A percentile compares a stretch with the other conserved stretches of the same genome.
These are phyloP conservation scores for Heliamphora exappendiculata DNA, from an alignment of 148 eudicot genomes.

Conservation along the genomic window DNA sequence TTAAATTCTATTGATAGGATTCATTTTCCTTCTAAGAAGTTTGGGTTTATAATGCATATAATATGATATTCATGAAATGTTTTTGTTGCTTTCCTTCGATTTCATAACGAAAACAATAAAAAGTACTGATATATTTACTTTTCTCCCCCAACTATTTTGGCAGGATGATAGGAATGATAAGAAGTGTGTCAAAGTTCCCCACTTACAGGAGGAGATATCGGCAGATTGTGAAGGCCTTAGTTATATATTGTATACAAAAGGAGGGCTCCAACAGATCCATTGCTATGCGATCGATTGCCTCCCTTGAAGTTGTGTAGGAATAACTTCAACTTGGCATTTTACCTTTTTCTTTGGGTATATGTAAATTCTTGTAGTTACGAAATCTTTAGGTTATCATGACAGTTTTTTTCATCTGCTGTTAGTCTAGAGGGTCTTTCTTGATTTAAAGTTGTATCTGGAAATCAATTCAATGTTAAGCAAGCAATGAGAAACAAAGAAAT, in stretches of 20 bases:
- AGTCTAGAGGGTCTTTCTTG: background rate
- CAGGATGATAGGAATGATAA: slow-evolving; percentile 34
- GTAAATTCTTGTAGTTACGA: background rate
- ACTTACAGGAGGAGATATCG: slow-evolving; percentile 69
- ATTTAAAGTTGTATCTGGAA: background rate
- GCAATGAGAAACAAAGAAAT: background rate
- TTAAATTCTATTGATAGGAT: slow-evolving; percentile 12
- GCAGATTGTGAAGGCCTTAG: slow-evolving; percentile 53
- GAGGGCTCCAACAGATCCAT: slow-evolving; percentile 36
- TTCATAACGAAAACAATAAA: too few relatives aligned
- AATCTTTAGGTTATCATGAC: background rate
- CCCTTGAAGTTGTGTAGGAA: slow-evolving; percentile 3
- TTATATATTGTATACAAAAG: slow-evolving; percentile 31
- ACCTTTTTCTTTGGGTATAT: background rate
- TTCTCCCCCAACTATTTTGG: slow-evolving; percentile 2
- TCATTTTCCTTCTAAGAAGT: background rate
- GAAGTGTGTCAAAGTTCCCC: slow-evolving; percentile 42
- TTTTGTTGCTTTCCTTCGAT: background rate
- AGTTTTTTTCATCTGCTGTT: background rate
- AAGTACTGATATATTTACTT: background rate
- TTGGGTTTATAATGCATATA: background rate
- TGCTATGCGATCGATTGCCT: background rate
- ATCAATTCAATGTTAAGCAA: background rate
- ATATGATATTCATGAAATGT: background rate
- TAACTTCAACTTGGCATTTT: background rate